Percentiles rank a stretch among this genome's conserved stretches.
These are phyloP conservation scores for Ilex asprella DNA, from an alignment of 257 asterid species.

Conservation along the genomic window DNA sequence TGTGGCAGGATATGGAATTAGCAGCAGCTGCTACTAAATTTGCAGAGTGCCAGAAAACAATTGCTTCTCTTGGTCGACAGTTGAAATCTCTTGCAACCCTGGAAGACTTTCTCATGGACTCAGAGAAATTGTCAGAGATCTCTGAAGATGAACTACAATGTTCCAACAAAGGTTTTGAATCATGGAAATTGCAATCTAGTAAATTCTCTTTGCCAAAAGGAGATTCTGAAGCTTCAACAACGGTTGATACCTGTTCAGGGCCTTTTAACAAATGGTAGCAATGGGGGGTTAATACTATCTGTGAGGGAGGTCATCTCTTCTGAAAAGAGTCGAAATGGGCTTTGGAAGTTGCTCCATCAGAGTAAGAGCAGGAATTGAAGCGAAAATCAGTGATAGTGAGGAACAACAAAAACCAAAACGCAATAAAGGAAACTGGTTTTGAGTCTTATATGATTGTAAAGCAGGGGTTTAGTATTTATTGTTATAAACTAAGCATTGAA, in stretches of 20 bases:
- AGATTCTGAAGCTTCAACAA: not conserved
- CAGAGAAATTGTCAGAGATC: conserved; percentile 10
- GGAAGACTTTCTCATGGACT: conserved; percentile 50
- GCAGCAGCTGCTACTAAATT: conserved; percentile 67
- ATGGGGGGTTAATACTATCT: not conserved
- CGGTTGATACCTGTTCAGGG: not conserved
- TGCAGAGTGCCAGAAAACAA: conserved; percentile 76
- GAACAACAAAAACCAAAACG: no score
- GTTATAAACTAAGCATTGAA: no score
- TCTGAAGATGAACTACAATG: not conserved
- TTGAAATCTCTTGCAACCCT: conserved; percentile 62
- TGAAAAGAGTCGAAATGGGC: not conserved
- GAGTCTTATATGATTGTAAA: no score
- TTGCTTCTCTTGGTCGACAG: conserved; percentile 72
- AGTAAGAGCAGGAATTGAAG: no score
- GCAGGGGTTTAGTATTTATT: no score
- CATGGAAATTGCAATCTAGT: not conserved
- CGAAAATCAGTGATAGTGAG: no score
- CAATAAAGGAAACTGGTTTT: no score
- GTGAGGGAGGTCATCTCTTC: not conserved
- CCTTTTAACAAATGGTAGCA: not conserved
- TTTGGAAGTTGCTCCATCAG: not conserved
- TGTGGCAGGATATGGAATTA: conserved; percentile 58
- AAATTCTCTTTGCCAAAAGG: not conserved
- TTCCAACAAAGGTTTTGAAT: not conserved